Percentiles rank a stretch among this genome's conserved stretches.
Conservation (phyloP, 2,329 filamentous ascomycete genomes). For the Fusarium sp. region DNA sequence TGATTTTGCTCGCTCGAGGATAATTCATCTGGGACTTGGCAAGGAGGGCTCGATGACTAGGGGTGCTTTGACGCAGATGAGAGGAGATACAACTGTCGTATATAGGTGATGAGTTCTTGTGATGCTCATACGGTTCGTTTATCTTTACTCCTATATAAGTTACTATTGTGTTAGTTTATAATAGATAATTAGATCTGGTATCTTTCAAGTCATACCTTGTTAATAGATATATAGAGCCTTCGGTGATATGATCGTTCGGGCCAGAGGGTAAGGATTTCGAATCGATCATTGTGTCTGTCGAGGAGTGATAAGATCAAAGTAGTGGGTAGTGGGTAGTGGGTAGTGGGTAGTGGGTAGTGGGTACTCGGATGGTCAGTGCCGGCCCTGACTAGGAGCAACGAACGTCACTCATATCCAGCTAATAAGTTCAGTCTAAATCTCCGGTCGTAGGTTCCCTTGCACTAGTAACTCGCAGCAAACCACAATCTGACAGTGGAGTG, state of each 20-base stretch:
- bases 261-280: background rate
- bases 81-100: background rate
- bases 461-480: background rate
- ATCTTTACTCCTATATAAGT: background rate
- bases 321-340: background rate
- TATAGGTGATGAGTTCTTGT: background rate
- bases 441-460: background rate
- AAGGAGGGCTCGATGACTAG: background rate
- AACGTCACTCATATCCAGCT: background rate
- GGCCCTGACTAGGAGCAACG: background rate
- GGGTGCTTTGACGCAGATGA: background rate
- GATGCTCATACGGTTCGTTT: background rate
- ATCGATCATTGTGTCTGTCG: background rate
- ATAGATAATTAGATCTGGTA: background rate
- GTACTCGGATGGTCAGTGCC: background rate
- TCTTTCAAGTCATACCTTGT: background rate
- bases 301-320: background rate
- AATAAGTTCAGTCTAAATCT: background rate
- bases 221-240: background rate
- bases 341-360: background rate
- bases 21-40: background rate
- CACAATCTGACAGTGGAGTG: background rate
- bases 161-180: background rate
- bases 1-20: background rate
- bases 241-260: background rate